These are phyloP conservation scores for Pythium aphanidermatum DNA, from an alignment of 352 stramenopile genomes.

Conservation along the genomic window DNA sequence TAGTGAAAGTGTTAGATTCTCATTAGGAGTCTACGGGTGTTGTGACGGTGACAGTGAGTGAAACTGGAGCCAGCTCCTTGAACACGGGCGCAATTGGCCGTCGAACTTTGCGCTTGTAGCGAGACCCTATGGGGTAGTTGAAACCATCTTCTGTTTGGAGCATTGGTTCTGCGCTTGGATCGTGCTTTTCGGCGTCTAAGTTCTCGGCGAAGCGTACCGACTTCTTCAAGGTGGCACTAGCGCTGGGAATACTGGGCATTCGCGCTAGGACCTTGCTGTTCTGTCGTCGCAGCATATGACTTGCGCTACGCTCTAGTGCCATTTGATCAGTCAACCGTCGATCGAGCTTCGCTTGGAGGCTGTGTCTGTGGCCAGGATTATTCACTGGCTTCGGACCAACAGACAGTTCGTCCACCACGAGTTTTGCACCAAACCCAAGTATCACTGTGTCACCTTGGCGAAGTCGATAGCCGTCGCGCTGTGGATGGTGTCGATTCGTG, in stretches of 20 bases:
- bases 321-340: conserved; percentile 15
- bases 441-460: conserved; percentile 41
- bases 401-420: conserved; percentile 28
- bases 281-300: conserved; percentile 4
- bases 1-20: too few relatives aligned
- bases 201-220: conserved; percentile 16
- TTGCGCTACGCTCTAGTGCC: conserved; percentile 2
- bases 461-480: conserved; percentile 64
- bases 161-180: conserved; percentile 7
- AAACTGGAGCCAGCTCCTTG: conserved; percentile 1
- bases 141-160: conserved; percentile 25
- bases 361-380: conserved; percentile 1
- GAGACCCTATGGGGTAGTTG: conserved; percentile 26
- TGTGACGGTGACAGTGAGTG: conserved; percentile 10
- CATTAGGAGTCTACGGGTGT: too few relatives aligned
- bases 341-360: conserved; percentile 10
- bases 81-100: conserved; percentile 10
- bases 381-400: background rate
- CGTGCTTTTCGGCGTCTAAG: conserved; percentile 11
- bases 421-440: conserved; percentile 32
- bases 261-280: conserved; percentile 6
- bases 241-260: conserved; percentile 8
- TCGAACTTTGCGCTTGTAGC: conserved; percentile 41
- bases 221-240: conserved; percentile 11
- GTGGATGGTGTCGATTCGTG: conserved; percentile 52